phyloP scores from a whole-genome alignment of 768 basidiomycete genomes.

The Kwoniella sp. region DNA sequence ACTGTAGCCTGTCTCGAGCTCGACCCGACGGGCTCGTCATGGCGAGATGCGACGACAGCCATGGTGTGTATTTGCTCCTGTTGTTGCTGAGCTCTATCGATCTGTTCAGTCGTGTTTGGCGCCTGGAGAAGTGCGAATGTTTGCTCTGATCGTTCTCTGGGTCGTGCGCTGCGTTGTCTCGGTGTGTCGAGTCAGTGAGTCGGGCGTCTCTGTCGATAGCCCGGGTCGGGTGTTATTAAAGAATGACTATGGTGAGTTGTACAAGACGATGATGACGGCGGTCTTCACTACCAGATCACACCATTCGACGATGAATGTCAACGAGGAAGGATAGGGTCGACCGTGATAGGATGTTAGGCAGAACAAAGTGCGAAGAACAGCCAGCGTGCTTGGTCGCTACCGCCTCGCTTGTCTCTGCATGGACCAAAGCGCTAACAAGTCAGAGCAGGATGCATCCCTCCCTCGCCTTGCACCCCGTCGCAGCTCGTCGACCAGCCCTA shows the following conservation, averaged over 20 bases:
- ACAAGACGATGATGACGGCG: no score
- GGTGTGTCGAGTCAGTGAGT: conserved; percentile 22
- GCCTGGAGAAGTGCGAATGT: background rate
- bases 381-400: no score
- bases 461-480: no score
- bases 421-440: no score
- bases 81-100: background rate
- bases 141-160: background rate
- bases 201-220: background rate
- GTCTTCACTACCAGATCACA: no score
- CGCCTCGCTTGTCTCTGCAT: no score
- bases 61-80: conserved; percentile 1
- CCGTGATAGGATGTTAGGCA: no score
- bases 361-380: no score
- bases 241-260: conserved; percentile 18
- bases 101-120: background rate
- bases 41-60: conserved; percentile 11
- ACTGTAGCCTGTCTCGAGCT: conserved; percentile 9
- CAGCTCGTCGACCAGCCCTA: no score
- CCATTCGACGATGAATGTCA: no score
- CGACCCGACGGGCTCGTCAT: conserved; percentile 13
- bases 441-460: no score
- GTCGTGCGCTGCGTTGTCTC: conserved; percentile 1
- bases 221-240: conserved; percentile 1
- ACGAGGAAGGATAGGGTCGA: no score